Evolutionary conservation across 2,329 filamentous ascomycete genomes (phyloP).

Genomic region (Ophiostoma angusticollis): DNA sequence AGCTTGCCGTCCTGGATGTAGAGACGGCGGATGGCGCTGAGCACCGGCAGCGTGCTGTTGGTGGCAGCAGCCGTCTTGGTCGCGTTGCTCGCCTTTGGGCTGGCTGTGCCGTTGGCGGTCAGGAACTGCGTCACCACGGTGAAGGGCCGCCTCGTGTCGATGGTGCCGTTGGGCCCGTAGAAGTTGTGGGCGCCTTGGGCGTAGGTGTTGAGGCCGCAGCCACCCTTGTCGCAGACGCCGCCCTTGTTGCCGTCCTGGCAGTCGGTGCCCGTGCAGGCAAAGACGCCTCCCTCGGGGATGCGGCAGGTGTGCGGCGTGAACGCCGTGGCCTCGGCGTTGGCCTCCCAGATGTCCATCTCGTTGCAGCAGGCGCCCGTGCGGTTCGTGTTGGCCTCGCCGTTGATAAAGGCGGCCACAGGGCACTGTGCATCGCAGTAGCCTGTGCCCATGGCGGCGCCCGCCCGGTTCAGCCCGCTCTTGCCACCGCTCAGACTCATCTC

Average conservation of each 20-base stretch:
- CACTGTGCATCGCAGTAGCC: constrained; percentile 54
- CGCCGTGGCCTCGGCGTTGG: constrained; percentile 32
- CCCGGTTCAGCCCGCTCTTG: constrained; percentile 37
- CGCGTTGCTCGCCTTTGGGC: constrained; percentile 8
- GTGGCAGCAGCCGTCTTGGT: constrained; percentile 7
- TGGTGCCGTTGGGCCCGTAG: constrained; percentile 17
- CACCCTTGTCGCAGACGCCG: constrained; percentile 31
- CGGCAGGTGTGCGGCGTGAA: constrained; percentile 38
- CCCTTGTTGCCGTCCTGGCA: constrained; percentile 34
- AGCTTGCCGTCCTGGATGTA: constrained; percentile 37
- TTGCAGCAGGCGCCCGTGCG: constrained; percentile 37
- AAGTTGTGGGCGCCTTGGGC: constrained; percentile 17
- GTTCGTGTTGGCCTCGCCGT: constrained; percentile 31
- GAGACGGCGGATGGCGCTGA: constrained; percentile 33
- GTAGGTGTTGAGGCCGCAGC: constrained; percentile 33
- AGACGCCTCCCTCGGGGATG: constrained; percentile 28
- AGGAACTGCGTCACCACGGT: constrained; percentile 34
- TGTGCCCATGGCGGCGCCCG: constrained; percentile 46
- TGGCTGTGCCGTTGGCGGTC: constrained; percentile 19
- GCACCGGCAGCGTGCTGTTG: constrained; percentile 6
- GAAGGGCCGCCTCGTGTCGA: constrained; percentile 31
- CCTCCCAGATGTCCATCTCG: constrained; percentile 44
- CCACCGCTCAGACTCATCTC: constrained; percentile 47
- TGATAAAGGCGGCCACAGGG: constrained; percentile 36
- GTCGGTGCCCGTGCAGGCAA: constrained; percentile 29